Conservation (phyloP, 148 eudicot species). For the Rhododendron simsii region DNA sequence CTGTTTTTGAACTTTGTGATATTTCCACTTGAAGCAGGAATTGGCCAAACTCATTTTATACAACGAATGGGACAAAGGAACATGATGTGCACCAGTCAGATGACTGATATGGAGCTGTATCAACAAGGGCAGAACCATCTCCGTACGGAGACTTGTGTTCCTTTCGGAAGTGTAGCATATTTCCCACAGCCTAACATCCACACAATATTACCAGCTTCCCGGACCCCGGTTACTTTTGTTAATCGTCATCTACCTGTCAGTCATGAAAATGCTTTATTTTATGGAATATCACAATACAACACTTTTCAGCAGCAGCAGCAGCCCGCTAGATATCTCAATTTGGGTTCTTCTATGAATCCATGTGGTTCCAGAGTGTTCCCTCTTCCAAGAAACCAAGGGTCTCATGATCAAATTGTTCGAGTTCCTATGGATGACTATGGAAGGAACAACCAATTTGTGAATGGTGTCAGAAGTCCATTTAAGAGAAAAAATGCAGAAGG, state of each 20-base stretch:
- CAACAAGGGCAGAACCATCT: conserved; percentile 52
- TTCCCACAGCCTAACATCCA: conserved; percentile 43
- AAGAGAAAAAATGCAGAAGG: conserved; percentile 75
- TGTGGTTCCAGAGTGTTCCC: conserved; percentile 54
- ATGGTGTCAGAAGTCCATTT: conserved; percentile 45
- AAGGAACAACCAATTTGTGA: conserved; percentile 35
- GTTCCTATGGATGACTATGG: conserved; percentile 41
- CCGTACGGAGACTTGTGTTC: conserved; percentile 51
- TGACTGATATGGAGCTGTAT: conserved; percentile 46
- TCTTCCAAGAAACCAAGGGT: conserved; percentile 44
- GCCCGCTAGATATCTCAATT: conserved; percentile 48
- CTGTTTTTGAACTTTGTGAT: neutral
- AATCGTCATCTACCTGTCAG: conserved; percentile 40
- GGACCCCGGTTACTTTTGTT: conserved; percentile 36
- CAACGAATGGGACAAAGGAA: conserved; percentile 64
- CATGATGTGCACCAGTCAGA: conserved; percentile 46
- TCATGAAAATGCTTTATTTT: conserved; percentile 41
- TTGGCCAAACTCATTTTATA: neutral
- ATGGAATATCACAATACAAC: conserved; percentile 46
- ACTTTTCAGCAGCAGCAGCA: conserved; percentile 42
- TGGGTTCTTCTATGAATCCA: conserved; percentile 31
- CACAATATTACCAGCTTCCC: conserved; percentile 43
- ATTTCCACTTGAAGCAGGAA: conserved; percentile 16
- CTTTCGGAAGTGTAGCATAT: conserved; percentile 39
- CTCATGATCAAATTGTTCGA: conserved; percentile 42